Conservation (phyloP, 768 basidiomycete genomes). For the Exidia glandulosa region DNA sequence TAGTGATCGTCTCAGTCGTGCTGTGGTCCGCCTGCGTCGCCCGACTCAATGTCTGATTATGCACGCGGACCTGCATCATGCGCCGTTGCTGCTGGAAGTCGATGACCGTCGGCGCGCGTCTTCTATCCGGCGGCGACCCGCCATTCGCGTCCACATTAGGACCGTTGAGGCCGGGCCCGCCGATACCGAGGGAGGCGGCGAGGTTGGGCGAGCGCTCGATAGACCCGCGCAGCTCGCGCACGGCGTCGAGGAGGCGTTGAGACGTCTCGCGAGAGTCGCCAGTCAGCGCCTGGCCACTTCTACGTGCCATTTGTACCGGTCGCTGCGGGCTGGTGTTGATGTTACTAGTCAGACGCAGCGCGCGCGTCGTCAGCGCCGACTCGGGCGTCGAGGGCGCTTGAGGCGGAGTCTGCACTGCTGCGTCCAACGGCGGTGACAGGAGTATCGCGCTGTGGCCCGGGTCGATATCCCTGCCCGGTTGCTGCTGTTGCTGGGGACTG, state of each 20-base stretch:
- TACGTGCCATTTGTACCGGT: too few species aligned
- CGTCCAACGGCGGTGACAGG: neutral
- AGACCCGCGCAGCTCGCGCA: neutral
- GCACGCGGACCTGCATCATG: too few species aligned
- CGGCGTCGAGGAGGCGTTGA: neutral
- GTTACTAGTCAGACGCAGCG: neutral
- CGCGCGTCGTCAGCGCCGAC: neutral
- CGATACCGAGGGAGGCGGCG: neutral
- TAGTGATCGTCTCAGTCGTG: neutral
- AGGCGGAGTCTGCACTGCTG: neutral
- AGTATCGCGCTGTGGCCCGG: neutral
- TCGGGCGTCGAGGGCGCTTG: neutral
- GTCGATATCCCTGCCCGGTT: neutral
- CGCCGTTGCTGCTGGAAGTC: too few species aligned
- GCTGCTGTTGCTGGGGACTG: neutral
- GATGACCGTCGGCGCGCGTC: too few species aligned
- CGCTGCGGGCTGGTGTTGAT: neutral
- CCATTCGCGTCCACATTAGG: neutral
- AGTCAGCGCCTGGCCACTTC: too few species aligned
- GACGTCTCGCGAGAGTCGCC: too few species aligned
- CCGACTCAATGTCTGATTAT: neutral
- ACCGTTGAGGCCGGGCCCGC: neutral
- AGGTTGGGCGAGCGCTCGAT: neutral
- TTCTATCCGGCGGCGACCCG: neutral
- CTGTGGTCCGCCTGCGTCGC: neutral